Evolutionary conservation across 1,284 basidiomycete species (phyloP), one percentile per base, ranked within the genome.

Genomic region (Schizopora paradoxa): DNA sequence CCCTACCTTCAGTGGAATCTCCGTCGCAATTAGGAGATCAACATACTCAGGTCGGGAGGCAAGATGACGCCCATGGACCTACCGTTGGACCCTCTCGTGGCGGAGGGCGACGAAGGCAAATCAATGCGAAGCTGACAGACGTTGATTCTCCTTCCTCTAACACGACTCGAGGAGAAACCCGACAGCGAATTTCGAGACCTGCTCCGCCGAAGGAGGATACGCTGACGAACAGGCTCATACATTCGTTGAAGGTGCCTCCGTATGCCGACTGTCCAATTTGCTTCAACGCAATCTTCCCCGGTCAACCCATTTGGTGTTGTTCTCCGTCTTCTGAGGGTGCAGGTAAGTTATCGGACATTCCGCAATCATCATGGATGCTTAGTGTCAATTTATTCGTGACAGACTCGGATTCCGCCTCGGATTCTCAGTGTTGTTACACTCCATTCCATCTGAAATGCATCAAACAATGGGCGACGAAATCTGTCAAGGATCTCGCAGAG

Each of bases 371-470:
- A 31, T 14, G 10, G 8, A 31, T 31, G 14, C 14, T 31, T 14
- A 31, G 10, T 31, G 8, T 21, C 27, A n/a, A 4, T 45, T 35
- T 11, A n/a, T 41, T 32, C 31, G 23, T 36, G 13, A 22, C 57
- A 1, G 63, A 63, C 32, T 61, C 63, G 36, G 66, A 69, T 51
- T 46, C 32, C 41, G 47, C 23, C 45, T 51, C 34, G 26, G 62
- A 56, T 5, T 63, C 68, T 16, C 78, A 82, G 48, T 87, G 79
- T 56, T 92, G 90, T 56, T 91, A 85, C 79, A 85, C 77, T n/a
- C 78, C 83, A 0, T 89, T 90, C 55, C 89, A 92, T 62, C 68
- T 91, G 28, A 86, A 82, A 56, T 92, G 89, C 55, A 82, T 91
- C 53, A 70, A 73, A 8, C 70, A 79, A 0, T 91, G 89, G 89